Conservation (phyloP, 2,329 filamentous ascomycete genomes). For the Coleophoma crateriformis region DNA sequence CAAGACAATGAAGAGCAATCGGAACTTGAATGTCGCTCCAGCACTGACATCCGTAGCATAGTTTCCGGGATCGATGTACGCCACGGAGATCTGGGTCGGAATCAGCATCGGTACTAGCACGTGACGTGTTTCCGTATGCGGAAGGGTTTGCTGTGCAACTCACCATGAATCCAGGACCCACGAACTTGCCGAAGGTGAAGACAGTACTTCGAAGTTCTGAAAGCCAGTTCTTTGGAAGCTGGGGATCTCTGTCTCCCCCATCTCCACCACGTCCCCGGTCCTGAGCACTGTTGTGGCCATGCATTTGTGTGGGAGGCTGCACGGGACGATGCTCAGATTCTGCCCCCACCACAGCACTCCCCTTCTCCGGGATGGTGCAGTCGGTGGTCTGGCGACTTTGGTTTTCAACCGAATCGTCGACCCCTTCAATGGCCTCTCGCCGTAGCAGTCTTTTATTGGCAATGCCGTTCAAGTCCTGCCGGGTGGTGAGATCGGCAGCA, state of each 20-base stretch:
- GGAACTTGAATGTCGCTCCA: conserved; percentile 46
- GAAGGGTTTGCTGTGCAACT: too few species aligned
- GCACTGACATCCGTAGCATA: conserved; percentile 53
- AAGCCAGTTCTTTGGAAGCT: background rate
- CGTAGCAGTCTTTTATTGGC: conserved; percentile 50
- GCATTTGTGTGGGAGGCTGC: background rate
- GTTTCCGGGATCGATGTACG: conserved; percentile 40
- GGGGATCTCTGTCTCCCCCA: background rate
- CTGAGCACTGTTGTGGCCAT: background rate
- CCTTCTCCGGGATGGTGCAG: background rate
- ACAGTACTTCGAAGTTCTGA: conserved; percentile 12
- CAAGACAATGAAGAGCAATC: conserved; percentile 48
- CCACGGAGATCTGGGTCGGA: conserved; percentile 24
- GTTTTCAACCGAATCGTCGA: conserved; percentile 16
- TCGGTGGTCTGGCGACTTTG: background rate
- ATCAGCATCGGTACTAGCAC: background rate
- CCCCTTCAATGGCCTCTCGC: conserved; percentile 31
- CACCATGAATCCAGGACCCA: conserved; percentile 46
- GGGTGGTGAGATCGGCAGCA: conserved; percentile 54
- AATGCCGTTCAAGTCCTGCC: conserved; percentile 55
- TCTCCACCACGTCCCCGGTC: background rate
- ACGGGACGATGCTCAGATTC: background rate
- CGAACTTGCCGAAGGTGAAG: conserved; percentile 41
- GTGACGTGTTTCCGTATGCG: background rate
- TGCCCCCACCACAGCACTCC: background rate